A percentile compares a stretch with the other conserved stretches of the same genome.
Evolutionary conservation across 352 stramenopile species (phyloP).

Genomic region (Phytophthora pseudosyringae): DNA sequence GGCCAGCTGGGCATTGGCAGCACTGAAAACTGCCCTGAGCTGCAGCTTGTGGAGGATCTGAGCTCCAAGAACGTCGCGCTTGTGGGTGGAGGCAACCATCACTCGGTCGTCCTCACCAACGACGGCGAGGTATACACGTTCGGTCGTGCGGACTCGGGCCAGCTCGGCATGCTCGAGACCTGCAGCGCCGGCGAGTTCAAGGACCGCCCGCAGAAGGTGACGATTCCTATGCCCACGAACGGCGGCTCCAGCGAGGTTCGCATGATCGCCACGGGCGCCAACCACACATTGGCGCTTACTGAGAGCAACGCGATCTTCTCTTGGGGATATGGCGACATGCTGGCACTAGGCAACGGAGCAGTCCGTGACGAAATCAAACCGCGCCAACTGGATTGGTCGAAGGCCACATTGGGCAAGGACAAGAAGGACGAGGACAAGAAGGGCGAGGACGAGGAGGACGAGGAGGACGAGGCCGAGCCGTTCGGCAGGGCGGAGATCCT

Average conservation of each 20-base stretch:
- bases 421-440: no score
- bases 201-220: slow-evolving; percentile 78
- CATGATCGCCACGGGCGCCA: slow-evolving; percentile 79
- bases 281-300: slow-evolving; percentile 88
- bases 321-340: slow-evolving; percentile 95
- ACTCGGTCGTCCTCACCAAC: slow-evolving; percentile 92
- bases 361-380: slow-evolving; percentile 86
- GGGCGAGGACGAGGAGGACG: no score
- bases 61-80: slow-evolving; percentile 63
- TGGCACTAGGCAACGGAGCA: slow-evolving; percentile 86
- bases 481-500: slow-evolving; percentile 70
- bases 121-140: slow-evolving; percentile 92
- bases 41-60: slow-evolving; percentile 81
- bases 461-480: slow-evolving; percentile 34
- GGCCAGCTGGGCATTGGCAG: slow-evolving; percentile 96
- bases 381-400: slow-evolving; percentile 65
- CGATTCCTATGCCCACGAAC: slow-evolving; percentile 41
- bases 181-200: slow-evolving; percentile 83
- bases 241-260: slow-evolving; percentile 40
- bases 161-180: slow-evolving; percentile 88
- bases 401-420: slow-evolving; percentile 37
- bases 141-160: slow-evolving; percentile 93
- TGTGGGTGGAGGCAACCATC: slow-evolving; percentile 92
- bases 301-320: slow-evolving; percentile 81
- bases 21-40: slow-evolving; percentile 68